Evolutionary conservation across 345 rosid genomes (phyloP).

Genomic region (Melastoma malabathricum): DNA sequence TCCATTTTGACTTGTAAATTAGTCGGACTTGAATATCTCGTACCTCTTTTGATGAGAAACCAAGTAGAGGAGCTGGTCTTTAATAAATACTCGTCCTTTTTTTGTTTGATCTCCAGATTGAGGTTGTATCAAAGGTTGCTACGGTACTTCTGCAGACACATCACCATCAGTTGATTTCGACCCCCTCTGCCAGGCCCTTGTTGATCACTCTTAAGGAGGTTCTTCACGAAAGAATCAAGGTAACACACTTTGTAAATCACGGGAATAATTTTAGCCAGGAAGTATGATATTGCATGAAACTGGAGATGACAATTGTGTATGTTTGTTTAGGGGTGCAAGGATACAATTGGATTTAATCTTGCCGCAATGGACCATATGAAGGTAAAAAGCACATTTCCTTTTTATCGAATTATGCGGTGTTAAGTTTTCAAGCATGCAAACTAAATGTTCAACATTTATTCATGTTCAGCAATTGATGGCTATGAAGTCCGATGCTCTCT

Average conservation of each 20-base stretch:
- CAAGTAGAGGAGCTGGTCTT: too few species aligned
- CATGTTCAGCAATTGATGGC: conserved; percentile 73
- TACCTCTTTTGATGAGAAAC: too few species aligned
- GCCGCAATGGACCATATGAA: conserved; percentile 94
- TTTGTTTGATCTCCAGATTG: conserved; percentile 36
- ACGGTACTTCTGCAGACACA: conserved; percentile 63
- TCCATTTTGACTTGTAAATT: too few species aligned
- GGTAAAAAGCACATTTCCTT: conserved; percentile 20
- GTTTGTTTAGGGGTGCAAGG: conserved; percentile 64
- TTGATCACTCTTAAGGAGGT: conserved; percentile 55
- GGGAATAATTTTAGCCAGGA: too few species aligned
- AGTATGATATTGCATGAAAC: neutral
- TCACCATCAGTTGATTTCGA: conserved; percentile 64
- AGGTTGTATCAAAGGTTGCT: conserved; percentile 67
- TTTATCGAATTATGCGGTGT: neutral
- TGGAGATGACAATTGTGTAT: neutral
- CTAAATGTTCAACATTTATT: conserved; percentile 1
- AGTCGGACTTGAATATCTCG: too few species aligned
- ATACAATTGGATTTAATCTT: conserved; percentile 77
- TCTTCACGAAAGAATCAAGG: conserved; percentile 68
- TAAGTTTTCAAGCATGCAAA: neutral
- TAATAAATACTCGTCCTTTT: neutral
- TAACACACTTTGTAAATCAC: conserved; percentile 7
- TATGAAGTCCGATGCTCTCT: conserved; percentile 72
- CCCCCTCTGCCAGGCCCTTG: conserved; percentile 68